phyloP scores from a whole-genome alignment of 768 basidiomycete genomes.

The Suillus americanus region DNA sequence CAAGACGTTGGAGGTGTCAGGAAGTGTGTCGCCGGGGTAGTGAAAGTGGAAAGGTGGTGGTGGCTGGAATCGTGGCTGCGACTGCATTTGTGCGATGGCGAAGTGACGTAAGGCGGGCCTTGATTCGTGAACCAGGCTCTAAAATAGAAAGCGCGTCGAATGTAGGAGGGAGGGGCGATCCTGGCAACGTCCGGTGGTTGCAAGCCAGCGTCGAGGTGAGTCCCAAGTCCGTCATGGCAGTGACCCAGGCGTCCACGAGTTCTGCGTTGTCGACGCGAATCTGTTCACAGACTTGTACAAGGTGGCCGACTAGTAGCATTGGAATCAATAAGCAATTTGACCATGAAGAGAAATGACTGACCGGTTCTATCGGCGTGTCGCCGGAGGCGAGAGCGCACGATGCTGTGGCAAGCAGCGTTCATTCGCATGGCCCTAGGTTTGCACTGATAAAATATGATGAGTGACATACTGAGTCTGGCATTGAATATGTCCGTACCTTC shows the following conservation, averaged over 20 bases:
- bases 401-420: not conserved
- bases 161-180: not conserved
- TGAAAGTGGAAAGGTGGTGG: not conserved
- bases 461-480: not conserved
- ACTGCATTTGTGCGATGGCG: not conserved
- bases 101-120: not conserved
- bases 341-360: not conserved
- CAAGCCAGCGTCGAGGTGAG: not conserved
- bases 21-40: not conserved
- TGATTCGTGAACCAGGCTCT: not conserved
- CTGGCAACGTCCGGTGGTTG: not conserved
- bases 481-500: not conserved
- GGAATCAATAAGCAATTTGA: not conserved
- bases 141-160: not conserved
- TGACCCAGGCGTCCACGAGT: not conserved
- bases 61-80: not conserved
- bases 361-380: not conserved
- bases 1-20: not conserved
- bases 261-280: not conserved
- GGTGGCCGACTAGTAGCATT: not conserved
- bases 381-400: not conserved
- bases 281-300: not conserved
- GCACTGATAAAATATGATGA: not conserved
- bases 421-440: not conserved
- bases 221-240: not conserved